Evolutionary conservation across 768 basidiomycete species (phyloP).

Genomic region (Rhodosporidiobolus sp.): DNA sequence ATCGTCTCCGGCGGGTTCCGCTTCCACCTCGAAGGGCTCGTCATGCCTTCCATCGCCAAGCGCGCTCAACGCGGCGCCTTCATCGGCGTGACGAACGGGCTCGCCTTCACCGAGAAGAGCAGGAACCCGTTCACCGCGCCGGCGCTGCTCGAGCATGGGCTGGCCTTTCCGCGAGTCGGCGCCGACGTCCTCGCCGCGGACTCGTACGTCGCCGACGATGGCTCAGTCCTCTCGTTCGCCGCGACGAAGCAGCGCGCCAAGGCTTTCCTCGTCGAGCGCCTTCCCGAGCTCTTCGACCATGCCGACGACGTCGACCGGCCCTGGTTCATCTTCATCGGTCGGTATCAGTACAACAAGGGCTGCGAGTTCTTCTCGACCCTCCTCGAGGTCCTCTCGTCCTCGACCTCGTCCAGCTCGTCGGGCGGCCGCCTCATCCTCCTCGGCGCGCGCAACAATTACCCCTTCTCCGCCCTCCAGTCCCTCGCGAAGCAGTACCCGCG

Average conservation of each 20-base stretch:
- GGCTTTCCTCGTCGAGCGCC: neutral
- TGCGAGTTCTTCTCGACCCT: constrained; percentile 20
- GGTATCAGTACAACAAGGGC: constrained; percentile 36
- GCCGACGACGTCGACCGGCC: constrained; percentile 1
- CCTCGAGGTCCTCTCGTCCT: constrained; percentile 9
- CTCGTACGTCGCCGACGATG: neutral
- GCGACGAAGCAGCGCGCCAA: constrained; percentile 11
- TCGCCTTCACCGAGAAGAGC: constrained; percentile 15
- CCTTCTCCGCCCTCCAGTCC: neutral
- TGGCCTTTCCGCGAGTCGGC: constrained; percentile 26
- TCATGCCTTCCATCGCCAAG: constrained; percentile 22
- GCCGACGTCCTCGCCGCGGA: neutral
- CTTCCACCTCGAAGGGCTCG: constrained; percentile 27
- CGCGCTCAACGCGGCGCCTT: neutral
- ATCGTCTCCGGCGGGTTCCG: constrained; percentile 19
- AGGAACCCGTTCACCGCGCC: constrained; percentile 19
- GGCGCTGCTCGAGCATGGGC: neutral
- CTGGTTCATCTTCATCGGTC: constrained; percentile 29
- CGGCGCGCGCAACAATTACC: constrained; percentile 32
- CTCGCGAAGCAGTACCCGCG: constrained; percentile 3
- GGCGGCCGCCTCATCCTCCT: constrained; percentile 25
- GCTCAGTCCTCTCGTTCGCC: neutral
- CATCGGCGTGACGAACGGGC: constrained; percentile 28
- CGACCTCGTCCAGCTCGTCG: neutral
- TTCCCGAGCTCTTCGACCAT: constrained; percentile 1